Conservation (phyloP, 495 filamentous ascomycete genomes). For the Sabuloglossum arenarium region DNA sequence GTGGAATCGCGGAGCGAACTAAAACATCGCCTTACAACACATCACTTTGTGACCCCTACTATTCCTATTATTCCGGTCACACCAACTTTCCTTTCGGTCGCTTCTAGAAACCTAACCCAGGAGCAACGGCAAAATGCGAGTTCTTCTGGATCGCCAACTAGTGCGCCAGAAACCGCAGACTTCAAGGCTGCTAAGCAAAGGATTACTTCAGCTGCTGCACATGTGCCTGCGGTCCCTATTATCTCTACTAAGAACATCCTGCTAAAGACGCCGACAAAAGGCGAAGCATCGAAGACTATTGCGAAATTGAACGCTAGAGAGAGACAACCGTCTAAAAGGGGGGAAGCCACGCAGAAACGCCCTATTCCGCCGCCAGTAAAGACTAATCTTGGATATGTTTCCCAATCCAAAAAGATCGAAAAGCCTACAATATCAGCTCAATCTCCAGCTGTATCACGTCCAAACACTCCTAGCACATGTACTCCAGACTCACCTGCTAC, state of each 20-base stretch:
- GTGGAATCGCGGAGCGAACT: not conserved
- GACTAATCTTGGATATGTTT: not conserved
- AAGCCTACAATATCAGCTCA: conserved; percentile 2
- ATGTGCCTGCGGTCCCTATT: not conserved
- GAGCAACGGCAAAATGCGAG: not conserved
- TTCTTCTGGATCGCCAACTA: not conserved
- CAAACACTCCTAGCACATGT: conserved; percentile 18
- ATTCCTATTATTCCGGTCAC: conserved; percentile 9
- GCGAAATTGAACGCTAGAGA: not conserved
- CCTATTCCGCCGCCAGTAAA: not conserved
- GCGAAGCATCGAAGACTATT: conserved; percentile 2
- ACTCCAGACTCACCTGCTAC: not conserved
- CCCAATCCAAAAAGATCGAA: conserved; percentile 4
- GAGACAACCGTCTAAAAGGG: not conserved
- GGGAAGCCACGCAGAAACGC: not conserved
- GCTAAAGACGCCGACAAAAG: not conserved
- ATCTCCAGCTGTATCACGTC: conserved; percentile 14
- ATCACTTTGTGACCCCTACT: conserved; percentile 5
- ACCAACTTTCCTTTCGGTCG: conserved; percentile 4
- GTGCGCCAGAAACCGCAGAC: not conserved
- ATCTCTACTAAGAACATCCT: not conserved
- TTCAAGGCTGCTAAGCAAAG: not conserved
- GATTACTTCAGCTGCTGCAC: not conserved
- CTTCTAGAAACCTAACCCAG: conserved; percentile 4
- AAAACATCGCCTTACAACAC: not conserved